Base-by-base conservation (phyloP, 495 filamentous ascomycete species). In the Alectoria sarmentosa region DNA sequence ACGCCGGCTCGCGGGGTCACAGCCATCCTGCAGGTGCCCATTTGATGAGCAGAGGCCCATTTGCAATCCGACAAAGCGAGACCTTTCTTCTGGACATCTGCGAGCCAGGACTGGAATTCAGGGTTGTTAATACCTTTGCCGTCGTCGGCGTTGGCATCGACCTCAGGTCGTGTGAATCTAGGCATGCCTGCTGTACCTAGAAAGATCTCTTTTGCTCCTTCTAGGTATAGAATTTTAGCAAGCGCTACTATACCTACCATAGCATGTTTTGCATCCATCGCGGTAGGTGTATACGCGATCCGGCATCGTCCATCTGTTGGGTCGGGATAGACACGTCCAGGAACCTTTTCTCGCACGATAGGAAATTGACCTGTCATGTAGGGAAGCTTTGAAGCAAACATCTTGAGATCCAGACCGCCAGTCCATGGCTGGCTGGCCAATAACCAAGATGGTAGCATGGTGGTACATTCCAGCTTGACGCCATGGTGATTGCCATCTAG, bases 1-100 rank as follows among this genome's bases (percentile, higher is more conserved):
- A 96, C 93, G 34, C 88, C 87, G 14, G 74, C 72, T 64, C 79
- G 76, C 54, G 80, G 73, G 36, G 69, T 78, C 7, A 69, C 73
- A 46, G 86, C 85, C 92, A 96, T 96, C 0, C 90, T 81, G 69
- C 90, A 93, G 1, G 85, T 88, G 3, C 93, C 92, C 92, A 96
- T 96, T 78, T 96, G 93, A 72, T 98, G 93, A 3, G 91, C 92
- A 54, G 79, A 82, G 37, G 79, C 84, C 65, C 83, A 84, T 71
- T 82, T 49, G 21, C 72, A 67, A 44, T 72, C 70, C 72, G 87
- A 69, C 63, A 76, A 44, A 68, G 75, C 58, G 70, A 80, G 23
- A 70, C 80, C 71, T 76, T 80, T 75, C 79, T 81, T 63, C 77
- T 86, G 76, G 5, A 94, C 63, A 49, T 82, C 76, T 0, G 75